These are phyloP conservation scores for Populus tomentosa DNA, from an alignment of 441 rosid genomes.

Conservation along the genomic window DNA sequence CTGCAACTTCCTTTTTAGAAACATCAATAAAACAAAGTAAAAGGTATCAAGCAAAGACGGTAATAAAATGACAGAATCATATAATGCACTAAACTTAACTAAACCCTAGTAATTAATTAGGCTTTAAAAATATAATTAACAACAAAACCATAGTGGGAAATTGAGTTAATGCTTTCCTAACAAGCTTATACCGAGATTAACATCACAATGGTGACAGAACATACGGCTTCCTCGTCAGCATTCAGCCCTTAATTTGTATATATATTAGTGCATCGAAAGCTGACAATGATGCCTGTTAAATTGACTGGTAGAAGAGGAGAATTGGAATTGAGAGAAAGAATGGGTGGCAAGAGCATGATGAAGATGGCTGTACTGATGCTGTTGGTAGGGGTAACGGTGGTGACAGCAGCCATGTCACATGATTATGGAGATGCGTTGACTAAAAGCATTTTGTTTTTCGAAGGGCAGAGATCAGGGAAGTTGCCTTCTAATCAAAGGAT, in stretches of 20 bases:
- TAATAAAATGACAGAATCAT: too few species aligned
- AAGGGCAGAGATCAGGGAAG: conserved; percentile 82
- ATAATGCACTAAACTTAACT: too few species aligned
- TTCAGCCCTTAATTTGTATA: too few species aligned
- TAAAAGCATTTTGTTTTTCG: conserved; percentile 74
- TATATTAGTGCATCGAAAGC: neutral
- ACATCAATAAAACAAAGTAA: too few species aligned
- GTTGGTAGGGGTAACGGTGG: conserved; percentile 1
- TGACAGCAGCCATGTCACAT: conserved; percentile 19
- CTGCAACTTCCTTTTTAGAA: neutral
- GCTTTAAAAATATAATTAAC: too few species aligned
- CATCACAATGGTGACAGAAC: too few species aligned
- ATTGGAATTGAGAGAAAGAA: neutral
- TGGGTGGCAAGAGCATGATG: neutral
- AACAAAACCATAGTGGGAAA: too few species aligned
- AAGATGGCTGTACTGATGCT: neutral
- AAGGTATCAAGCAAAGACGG: too few species aligned
- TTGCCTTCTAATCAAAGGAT: conserved; percentile 60
- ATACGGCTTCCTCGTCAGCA: too few species aligned
- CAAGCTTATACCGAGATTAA: too few species aligned
- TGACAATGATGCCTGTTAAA: neutral
- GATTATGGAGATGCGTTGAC: conserved; percentile 68
- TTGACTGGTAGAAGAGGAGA: neutral
- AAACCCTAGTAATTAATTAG: neutral
- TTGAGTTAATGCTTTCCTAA: too few species aligned